Conservation (phyloP, 2,329 filamentous ascomycete species). For the Colletotrichum higginsianum region DNA sequence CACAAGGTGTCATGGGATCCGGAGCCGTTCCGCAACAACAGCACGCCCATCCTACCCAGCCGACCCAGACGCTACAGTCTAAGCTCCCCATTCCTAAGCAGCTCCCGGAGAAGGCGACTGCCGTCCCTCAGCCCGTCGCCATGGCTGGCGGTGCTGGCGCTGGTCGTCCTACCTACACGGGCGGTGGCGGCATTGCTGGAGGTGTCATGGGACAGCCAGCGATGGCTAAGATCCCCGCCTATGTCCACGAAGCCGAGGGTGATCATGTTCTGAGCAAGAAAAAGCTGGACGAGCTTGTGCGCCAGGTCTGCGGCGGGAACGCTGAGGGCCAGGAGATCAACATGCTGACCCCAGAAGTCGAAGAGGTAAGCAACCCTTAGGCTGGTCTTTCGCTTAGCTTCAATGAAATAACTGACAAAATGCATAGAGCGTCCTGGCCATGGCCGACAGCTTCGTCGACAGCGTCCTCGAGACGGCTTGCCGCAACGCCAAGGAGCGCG, state of each 20-base stretch:
- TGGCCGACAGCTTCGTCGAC: constrained; percentile 96
- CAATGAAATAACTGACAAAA: constrained; percentile 28
- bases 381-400: neutral
- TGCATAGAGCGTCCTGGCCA: constrained; percentile 82
- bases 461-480: constrained; percentile 90
- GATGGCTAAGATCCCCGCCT: constrained; percentile 84
- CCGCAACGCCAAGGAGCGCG: constrained; percentile 92
- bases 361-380: constrained; percentile 79
- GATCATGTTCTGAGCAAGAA: constrained; percentile 97
- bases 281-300: constrained; percentile 94
- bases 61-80: constrained; percentile 59
- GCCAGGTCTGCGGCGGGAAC: constrained; percentile 89
- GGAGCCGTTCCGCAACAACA: constrained; percentile 57
- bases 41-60: constrained; percentile 65
- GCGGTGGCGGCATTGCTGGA: constrained; percentile 81
- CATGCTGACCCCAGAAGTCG: constrained; percentile 89
- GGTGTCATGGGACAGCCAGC: constrained; percentile 92
- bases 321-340: constrained; percentile 81
- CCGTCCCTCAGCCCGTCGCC: constrained; percentile 80
- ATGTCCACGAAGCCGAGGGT: constrained; percentile 90
- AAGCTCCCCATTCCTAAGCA: constrained; percentile 90
- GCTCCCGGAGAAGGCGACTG: constrained; percentile 76
- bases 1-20: constrained; percentile 52
- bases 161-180: constrained; percentile 86
- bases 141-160: constrained; percentile 74